Base-by-base conservation (phyloP, 257 asterid species). In the Asclepias syriaca region DNA sequence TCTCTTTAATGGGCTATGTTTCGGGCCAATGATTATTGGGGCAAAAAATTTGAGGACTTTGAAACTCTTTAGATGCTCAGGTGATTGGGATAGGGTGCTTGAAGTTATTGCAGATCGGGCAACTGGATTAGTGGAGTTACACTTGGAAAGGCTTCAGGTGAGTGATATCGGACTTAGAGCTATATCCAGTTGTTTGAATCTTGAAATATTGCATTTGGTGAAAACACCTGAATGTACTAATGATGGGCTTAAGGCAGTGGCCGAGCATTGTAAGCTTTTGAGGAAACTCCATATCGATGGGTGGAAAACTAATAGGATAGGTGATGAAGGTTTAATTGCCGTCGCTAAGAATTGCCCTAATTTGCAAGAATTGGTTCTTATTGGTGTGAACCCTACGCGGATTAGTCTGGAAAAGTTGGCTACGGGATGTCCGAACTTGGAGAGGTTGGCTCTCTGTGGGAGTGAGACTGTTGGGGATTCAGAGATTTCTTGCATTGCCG, bases 271-370 rank as follows among this genome's bases (percentile, higher is more conserved):
- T 71, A 89, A 78, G 81, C 78, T 87, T 74, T 81, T 87, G 13
- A 71, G 92, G 79, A 87, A 93, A 75, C 87, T 93, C 68, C 97
- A 87, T 37, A 87, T 93, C 15, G 98, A 93, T 79, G 97, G 98
- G 56, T 93, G 95, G 96, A 93, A 89, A 71, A 89, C 97, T 2
- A 89, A 93, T 75, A 81, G 96, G 71, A 89, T 90, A 53, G 74
- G 93, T 4, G 98, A 93, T 43, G 89, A 86, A 12, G 97, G 98
- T 37, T 79, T 93, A 73, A 82, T 89, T 75, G 88, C 91, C n/a
- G 83, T 93, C 18, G 96, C 97, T 1, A 83, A 81, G 55, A 68
- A 86, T 77, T 89, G 97, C 22, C 81, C 86, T 14, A 89, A 85
- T 77, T 77, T 93, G 67, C 96, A 81, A 43, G 98, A 93, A 50